A percentile compares a stretch with the other conserved stretches of the same genome.
Conservation (phyloP, 2,329 filamentous ascomycete species). For the Paraphaeosphaeria sporulosa region DNA sequence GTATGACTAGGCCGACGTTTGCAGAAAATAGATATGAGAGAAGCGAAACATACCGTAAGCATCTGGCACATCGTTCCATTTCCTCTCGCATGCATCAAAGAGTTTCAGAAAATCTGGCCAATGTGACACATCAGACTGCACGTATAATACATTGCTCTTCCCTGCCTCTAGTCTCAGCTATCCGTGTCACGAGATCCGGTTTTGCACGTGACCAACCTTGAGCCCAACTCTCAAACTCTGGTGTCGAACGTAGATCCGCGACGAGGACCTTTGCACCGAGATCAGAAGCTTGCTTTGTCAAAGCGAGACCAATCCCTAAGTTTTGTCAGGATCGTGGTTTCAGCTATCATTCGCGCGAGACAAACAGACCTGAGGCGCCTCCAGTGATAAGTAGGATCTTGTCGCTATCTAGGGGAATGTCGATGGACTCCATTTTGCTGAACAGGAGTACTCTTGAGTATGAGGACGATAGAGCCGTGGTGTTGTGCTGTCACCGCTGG, state of each 20-base stretch:
- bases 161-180: background rate
- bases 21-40: background rate
- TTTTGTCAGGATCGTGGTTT: background rate
- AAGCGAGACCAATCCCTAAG: constrained; percentile 43
- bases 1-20: too few relatives aligned
- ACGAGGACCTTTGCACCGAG: constrained; percentile 35
- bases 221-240: constrained; percentile 28
- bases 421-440: constrained; percentile 27
- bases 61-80: constrained; percentile 43
- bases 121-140: constrained; percentile 36
- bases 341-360: background rate
- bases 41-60: constrained; percentile 23
- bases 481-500: background rate
- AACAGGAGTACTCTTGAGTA: background rate
- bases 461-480: background rate
- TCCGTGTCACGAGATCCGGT: background rate
- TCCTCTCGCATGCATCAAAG: constrained; percentile 33
- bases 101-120: constrained; percentile 38
- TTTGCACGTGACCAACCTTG: background rate
- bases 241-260: constrained; percentile 34
- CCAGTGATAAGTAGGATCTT: constrained; percentile 47
- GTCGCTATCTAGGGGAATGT: constrained; percentile 37
- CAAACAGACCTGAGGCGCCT: constrained; percentile 41
- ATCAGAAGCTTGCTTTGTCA: constrained; percentile 36
- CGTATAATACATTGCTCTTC: constrained; percentile 35